phyloP scores from a whole-genome alignment of 139 green algal genomes.

The Edaphochlamys debaryana region DNA sequence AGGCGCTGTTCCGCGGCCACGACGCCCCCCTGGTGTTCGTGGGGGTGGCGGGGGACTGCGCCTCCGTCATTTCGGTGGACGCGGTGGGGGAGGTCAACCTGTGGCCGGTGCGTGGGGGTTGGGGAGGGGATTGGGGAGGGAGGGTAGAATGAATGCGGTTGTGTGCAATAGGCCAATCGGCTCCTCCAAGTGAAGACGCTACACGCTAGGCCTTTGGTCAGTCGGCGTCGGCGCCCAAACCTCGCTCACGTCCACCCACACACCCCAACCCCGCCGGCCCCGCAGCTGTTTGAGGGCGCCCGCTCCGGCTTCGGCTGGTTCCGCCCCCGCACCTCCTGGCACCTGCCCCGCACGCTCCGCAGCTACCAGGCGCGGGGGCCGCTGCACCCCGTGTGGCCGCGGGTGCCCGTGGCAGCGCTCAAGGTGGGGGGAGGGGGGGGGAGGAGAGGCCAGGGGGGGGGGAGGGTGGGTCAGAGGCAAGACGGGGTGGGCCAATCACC shows the following conservation, averaged over 20 bases:
- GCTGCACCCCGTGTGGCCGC: constrained; percentile 41
- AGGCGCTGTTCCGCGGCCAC: constrained; percentile 61
- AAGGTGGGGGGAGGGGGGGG: neutral
- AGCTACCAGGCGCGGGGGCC: constrained; percentile 36
- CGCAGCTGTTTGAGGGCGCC: constrained; percentile 13
- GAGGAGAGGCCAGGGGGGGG: neutral
- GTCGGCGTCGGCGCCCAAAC: no score
- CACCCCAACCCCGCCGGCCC: no score
- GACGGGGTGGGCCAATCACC: no score
- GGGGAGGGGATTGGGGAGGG: no score
- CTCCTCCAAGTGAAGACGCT: no score
- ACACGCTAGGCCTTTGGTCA: no score
- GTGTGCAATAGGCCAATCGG: no score
- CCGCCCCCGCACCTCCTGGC: constrained; percentile 39
- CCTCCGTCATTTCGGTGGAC: constrained; percentile 52
- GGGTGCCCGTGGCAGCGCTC: constrained; percentile 18
- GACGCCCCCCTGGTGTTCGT: constrained; percentile 49
- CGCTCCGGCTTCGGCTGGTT: constrained; percentile 63
- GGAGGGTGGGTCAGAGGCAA: no score
- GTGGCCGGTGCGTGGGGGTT: constrained; percentile 34
- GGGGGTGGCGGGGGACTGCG: constrained; percentile 55
- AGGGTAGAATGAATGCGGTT: no score
- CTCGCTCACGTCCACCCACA: no score
- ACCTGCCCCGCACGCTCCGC: constrained; percentile 45
- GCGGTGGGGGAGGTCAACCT: constrained; percentile 31